Percentiles rank a stretch among this genome's conserved stretches.
These are phyloP conservation scores for Apostasia ramifera DNA, from an alignment of 106 monocot species.

Conservation along the genomic window DNA sequence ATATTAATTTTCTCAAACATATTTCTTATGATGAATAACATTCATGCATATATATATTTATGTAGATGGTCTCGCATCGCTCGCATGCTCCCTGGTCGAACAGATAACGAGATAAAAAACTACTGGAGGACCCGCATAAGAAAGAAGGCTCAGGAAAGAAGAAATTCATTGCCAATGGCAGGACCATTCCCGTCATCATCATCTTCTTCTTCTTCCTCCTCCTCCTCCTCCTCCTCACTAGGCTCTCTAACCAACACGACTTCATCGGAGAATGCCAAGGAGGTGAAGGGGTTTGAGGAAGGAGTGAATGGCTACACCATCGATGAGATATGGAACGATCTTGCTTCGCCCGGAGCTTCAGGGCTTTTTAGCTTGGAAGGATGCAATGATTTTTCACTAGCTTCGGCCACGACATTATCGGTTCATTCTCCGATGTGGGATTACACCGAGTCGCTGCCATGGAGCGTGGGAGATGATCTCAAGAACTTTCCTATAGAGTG, in stretches of 20 bases:
- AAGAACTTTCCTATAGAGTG: no score
- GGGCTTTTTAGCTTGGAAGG: slow-evolving; percentile 14
- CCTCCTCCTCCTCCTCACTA: neutral
- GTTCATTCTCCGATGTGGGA: no score
- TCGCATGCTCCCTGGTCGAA: slow-evolving; percentile 50
- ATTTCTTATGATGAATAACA: no score
- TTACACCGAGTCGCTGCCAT: no score
- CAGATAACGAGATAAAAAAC: slow-evolving; percentile 76
- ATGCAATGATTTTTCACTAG: neutral
- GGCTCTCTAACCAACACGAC: neutral
- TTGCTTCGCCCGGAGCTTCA: slow-evolving; percentile 12
- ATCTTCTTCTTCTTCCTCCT: neutral
- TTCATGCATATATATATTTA: neutral
- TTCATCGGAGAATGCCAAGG: neutral
- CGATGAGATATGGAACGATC: slow-evolving; percentile 59
- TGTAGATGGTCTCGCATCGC: slow-evolving; percentile 64
- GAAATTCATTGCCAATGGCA: neutral
- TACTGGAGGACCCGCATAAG: slow-evolving; percentile 68
- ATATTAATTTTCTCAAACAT: no score
- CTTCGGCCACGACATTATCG: no score
- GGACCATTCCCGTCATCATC: neutral
- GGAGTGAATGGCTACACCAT: slow-evolving; percentile 15
- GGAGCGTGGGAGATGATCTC: no score
- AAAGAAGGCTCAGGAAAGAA: slow-evolving; percentile 35
- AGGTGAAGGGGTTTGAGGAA: neutral